phyloP scores from a whole-genome alignment of 495 filamentous ascomycete genomes.

The Neurospora discreta region DNA sequence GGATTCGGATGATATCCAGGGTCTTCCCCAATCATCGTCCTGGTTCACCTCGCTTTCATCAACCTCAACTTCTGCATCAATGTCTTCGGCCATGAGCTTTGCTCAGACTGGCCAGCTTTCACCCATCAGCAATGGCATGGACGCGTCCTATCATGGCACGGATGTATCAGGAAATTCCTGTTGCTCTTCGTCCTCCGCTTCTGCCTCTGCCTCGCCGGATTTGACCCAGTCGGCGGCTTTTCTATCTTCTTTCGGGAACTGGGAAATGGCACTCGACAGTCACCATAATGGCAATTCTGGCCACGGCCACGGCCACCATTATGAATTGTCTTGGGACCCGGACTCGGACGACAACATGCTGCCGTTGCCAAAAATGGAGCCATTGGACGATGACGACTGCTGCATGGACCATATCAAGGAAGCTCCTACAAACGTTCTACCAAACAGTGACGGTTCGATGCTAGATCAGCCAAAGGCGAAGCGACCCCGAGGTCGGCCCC shows the following conservation, averaged over 20 bases:
- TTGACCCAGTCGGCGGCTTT: conserved; percentile 24
- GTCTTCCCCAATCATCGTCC: conserved; percentile 23
- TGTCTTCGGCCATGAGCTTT: conserved; percentile 15
- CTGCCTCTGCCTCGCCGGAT: conserved; percentile 19
- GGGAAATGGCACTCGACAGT: conserved; percentile 15
- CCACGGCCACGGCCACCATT: conserved; percentile 13
- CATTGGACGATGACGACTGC: conserved; percentile 36
- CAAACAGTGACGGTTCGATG: conserved; percentile 6
- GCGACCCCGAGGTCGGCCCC: conserved; percentile 63
- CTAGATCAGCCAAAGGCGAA: conserved; percentile 32
- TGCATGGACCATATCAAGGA: conserved; percentile 35
- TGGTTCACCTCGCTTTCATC: conserved; percentile 25
- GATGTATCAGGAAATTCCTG: conserved; percentile 6
- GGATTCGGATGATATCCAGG: conserved; percentile 30
- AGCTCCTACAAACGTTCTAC: conserved; percentile 15
- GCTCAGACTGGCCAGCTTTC: conserved; percentile 35
- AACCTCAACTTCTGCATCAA: conserved; percentile 9
- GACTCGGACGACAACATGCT: conserved; percentile 21
- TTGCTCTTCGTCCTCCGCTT: conserved; percentile 18
- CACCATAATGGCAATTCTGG: conserved; percentile 2
- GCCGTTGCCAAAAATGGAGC: conserved; percentile 34
- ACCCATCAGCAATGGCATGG: conserved; percentile 38
- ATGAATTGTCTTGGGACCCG: conserved; percentile 29
- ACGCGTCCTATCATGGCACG: conserved; percentile 19
- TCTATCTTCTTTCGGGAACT: conserved; percentile 19